Percentiles rank a stretch among this genome's conserved stretches.
Evolutionary conservation across 768 basidiomycete species (phyloP).

Genomic region (Leucogyrophana mollusca): DNA sequence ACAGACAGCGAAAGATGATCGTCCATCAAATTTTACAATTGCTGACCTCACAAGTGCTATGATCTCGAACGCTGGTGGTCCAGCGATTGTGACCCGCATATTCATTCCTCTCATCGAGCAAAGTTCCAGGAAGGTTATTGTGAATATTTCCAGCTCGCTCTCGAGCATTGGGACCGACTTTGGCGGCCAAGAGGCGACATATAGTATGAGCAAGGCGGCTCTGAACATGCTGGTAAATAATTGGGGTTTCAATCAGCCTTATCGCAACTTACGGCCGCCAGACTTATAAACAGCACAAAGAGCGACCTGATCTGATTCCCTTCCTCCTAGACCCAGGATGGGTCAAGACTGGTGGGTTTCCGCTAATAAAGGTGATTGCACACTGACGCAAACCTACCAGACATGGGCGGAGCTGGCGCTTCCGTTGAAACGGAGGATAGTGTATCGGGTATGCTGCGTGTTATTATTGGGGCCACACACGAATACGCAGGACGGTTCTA

Average conservation of each 20-base stretch:
- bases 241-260: too few species aligned
- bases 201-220: constrained; percentile 34
- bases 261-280: constrained; percentile 5
- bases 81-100: constrained; percentile 27
- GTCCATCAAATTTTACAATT: constrained; percentile 19
- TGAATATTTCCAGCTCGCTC: constrained; percentile 31
- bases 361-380: background rate
- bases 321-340: constrained; percentile 33
- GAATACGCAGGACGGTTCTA: constrained; percentile 29
- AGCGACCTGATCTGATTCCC: constrained; percentile 25
- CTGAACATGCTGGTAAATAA: constrained; percentile 39
- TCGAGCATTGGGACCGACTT: constrained; percentile 29
- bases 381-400: constrained; percentile 8
- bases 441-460: constrained; percentile 19
- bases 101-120: constrained; percentile 30
- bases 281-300: constrained; percentile 33
- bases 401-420: constrained; percentile 32
- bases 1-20: constrained; percentile 21
- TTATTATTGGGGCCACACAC: constrained; percentile 17
- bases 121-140: constrained; percentile 27
- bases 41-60: constrained; percentile 16
- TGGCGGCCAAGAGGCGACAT: constrained; percentile 24
- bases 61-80: constrained; percentile 29
- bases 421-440: constrained; percentile 25
- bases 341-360: constrained; percentile 33